Conservation (phyloP, 2,329 filamentous ascomycete genomes). For the Falciphora oryzae region DNA sequence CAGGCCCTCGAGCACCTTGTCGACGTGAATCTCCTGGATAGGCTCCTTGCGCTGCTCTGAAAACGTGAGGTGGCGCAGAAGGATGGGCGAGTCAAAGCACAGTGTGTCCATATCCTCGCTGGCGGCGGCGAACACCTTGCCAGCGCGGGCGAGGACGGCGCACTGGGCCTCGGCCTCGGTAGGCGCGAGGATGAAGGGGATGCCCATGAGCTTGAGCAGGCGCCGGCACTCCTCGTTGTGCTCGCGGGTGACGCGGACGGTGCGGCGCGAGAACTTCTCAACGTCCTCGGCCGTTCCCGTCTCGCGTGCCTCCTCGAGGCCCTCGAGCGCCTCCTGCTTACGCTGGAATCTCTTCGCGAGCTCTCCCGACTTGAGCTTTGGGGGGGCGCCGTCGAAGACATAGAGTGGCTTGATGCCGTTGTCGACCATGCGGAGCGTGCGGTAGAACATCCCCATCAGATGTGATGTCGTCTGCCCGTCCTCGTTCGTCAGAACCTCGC, state of each 20-base stretch:
- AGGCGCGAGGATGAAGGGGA: conserved; percentile 90
- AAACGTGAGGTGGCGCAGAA: conserved; percentile 90
- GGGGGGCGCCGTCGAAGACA: conserved; percentile 94
- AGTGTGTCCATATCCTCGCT: conserved; percentile 99
- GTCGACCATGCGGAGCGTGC: conserved; percentile 94
- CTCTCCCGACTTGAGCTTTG: conserved; percentile 96
- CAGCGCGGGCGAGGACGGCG: conserved; percentile 78
- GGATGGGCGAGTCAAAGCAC: conserved; percentile 87
- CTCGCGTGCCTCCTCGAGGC: conserved; percentile 92
- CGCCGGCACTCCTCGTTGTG: conserved; percentile 94
- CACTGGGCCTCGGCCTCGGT: conserved; percentile 98
- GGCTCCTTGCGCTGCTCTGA: conserved; percentile 97
- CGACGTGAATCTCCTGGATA: conserved; percentile 88
- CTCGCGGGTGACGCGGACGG: conserved; percentile 90
- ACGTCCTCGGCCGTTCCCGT: conserved; percentile 95
- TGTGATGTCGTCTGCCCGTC: conserved; percentile 95
- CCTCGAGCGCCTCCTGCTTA: conserved; percentile 86
- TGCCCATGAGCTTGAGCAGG: conserved; percentile 88
- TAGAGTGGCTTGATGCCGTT: conserved; percentile 98
- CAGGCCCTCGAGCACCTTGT: conserved; percentile 80
- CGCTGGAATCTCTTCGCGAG: conserved; percentile 93
- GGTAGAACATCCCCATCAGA: conserved; percentile 99
- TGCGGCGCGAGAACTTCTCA: conserved; percentile 92
- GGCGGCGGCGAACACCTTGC: conserved; percentile 94
- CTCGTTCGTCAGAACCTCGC: conserved; percentile 93